Base-by-base conservation (phyloP, 2,329 filamentous ascomycete genomes). In the Apiospora phragmitis region DNA sequence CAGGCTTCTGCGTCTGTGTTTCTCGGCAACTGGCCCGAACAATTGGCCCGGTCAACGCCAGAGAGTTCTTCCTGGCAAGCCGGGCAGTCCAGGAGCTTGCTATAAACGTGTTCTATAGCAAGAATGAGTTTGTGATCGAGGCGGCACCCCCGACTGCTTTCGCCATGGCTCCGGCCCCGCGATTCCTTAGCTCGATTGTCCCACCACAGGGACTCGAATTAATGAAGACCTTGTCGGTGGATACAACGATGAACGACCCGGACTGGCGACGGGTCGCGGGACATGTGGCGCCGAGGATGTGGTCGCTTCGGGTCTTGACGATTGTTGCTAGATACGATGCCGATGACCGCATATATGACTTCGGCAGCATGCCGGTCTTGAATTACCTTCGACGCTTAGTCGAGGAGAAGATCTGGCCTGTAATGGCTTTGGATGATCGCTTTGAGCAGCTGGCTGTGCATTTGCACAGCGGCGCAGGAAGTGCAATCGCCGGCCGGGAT, bases 351-450 rank as follows among this genome's bases (percentile, higher is more conserved):
- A 2, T 32, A 8, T 55, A 55, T 14, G 2, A 32, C 14, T 55
- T 55, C 14, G 2, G 2, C 11, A 6, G 18, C 12, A 14, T 21
- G 43, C 11, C 12, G 0, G 26, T 16, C 4, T 26, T 55, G 2
- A 29, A 55, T 6, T 3, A 29, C 1, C 49, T 55, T 8, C 14
- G 49, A 5, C 5, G 4, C 12, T 26, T 55, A 1, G 24, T 29
- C 1, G 24, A 16, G 3, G 12, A 29, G 4, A 5, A 16, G 4
- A 9, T 55, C 1, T 55, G 49, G 49, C 49, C 49, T 3, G 3
- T 29, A 26, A 0, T 1, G 1, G 7, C 14, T 2, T 12, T 29
- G 11, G 24, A 14, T 8, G 3, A 29, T 1, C 4, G 18, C 3
- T 55, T 29, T 8, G 4, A 29, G 11, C 49, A 55, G 12, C 12